Base-by-base conservation (phyloP, 805 yeast genomes). In the Wickerhamiella brachini region DNA sequence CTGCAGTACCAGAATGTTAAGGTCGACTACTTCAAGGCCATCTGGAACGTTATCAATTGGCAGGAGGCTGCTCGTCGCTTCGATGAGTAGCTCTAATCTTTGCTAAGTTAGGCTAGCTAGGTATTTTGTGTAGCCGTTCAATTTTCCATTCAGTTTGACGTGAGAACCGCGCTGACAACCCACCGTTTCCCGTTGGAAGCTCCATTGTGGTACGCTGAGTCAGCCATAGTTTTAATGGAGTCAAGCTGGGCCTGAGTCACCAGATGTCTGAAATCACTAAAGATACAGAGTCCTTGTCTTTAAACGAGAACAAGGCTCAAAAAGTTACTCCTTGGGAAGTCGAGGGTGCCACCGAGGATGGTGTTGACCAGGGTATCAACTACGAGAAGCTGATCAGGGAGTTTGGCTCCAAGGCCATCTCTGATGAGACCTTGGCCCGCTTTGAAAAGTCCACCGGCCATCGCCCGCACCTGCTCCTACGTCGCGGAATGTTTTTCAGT, bases 241-340 rank as follows among this genome's bases (percentile, higher is more conserved):
- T 17, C 18, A 17, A 17, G 22, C 47, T 6, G 23, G 13, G 38
- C 37, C 24, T 8, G 12, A 15, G 22, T 21, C 8, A 44, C 37
- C 10, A 20, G n/a, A 56, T 56, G 59, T 50, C 56, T 1, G 59
- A 57, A 26, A 24, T 58, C 26, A 55, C 59, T 5, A 57, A 57
- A 3, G 53, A 59, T 49, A 49, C 56, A 2, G 57, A 55, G 38
- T 51, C 53, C 47, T 39, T 56, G 21, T 37, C 41, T 18, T 20
- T 37, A 5, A 12, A 12, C 34, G 20, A n/a, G 4, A n/a, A 56
- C 37, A 46, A 53, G 46, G 49, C 41, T 12, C 89, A 82, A 64
- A 73, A 71, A 37, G 74, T 84, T 54, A 93, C 98, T 0, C 98
- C 98, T 47, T 93, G 98, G 98, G 98, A 93, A 66, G 98, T 93